A percentile compares a stretch with the other conserved stretches of the same genome.
phyloP scores from a whole-genome alignment of 148 eudicot genomes.

The Oxyria digyna region DNA sequence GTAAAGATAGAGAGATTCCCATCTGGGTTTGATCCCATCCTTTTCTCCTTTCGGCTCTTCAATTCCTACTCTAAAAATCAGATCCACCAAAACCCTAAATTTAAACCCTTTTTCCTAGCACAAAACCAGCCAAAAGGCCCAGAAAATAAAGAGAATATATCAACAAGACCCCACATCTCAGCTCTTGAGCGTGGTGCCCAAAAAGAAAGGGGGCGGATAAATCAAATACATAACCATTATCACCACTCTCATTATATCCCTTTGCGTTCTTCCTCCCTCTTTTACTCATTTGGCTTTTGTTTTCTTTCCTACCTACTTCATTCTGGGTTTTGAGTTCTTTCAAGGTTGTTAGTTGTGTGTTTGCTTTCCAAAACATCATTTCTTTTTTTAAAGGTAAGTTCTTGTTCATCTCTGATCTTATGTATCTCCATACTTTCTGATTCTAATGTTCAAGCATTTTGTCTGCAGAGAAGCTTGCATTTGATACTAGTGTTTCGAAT shows the following conservation, averaged over 20 bases:
- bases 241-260: too few species aligned
- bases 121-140: neutral
- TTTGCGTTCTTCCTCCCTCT: neutral
- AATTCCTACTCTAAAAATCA: constrained; percentile 1
- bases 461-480: neutral
- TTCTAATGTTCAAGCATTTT: neutral
- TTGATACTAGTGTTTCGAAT: neutral
- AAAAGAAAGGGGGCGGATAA: neutral
- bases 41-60: constrained; percentile 6
- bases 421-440: neutral
- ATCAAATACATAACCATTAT: neutral
- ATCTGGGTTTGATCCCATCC: constrained; percentile 8
- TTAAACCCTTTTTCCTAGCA: neutral
- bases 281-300: neutral
- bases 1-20: constrained; percentile 2
- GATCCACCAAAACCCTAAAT: neutral
- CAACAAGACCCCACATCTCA: neutral
- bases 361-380: neutral
- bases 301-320: neutral
- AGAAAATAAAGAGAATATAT: neutral
- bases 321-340: neutral
- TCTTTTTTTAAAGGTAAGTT: neutral
- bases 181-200: constrained; percentile 9
- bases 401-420: neutral
- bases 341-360: neutral